phyloP scores from a whole-genome alignment of 371 early-diverging fungal genomes.

The Saksenaea vasiformis region DNA sequence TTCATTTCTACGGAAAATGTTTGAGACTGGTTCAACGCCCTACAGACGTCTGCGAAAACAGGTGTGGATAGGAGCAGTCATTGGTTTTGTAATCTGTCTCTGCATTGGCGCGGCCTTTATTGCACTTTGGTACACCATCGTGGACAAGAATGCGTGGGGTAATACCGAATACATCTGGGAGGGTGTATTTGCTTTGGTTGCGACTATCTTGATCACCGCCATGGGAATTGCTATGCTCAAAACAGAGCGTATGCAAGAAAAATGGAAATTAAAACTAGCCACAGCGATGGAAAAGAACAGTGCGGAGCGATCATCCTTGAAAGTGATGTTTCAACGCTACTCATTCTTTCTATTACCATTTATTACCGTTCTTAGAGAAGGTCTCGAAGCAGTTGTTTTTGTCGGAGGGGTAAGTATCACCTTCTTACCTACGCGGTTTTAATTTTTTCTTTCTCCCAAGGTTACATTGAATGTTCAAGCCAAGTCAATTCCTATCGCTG shows the following conservation, averaged over 20 bases:
- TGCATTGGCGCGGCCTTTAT: constrained; percentile 75
- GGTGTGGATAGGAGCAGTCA: constrained; percentile 63
- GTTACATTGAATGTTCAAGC: constrained; percentile 67
- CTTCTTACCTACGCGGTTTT: constrained; percentile 48
- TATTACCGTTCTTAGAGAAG: constrained; percentile 81
- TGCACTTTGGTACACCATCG: constrained; percentile 64
- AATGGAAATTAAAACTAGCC: constrained; percentile 65
- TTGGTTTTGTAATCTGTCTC: constrained; percentile 65
- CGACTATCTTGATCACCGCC: constrained; percentile 65
- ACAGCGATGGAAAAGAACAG: constrained; percentile 47
- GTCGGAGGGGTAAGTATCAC: constrained; percentile 74
- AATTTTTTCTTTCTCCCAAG: constrained; percentile 59
- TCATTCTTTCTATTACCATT: constrained; percentile 79
- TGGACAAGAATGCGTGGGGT: constrained; percentile 65
- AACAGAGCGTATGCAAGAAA: constrained; percentile 69
- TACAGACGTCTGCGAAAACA: constrained; percentile 59
- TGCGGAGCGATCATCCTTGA: constrained; percentile 11
- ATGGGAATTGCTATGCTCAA: constrained; percentile 79
- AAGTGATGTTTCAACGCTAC: constrained; percentile 42
- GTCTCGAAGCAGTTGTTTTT: constrained; percentile 81
- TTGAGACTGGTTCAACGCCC: constrained; percentile 42
- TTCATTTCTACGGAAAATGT: constrained; percentile 66
- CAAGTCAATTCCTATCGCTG: constrained; percentile 77
- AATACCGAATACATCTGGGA: constrained; percentile 79
- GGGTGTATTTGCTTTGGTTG: constrained; percentile 73